phyloP scores from a whole-genome alignment of 129 eudicot species.

The Helianthus annuus region DNA sequence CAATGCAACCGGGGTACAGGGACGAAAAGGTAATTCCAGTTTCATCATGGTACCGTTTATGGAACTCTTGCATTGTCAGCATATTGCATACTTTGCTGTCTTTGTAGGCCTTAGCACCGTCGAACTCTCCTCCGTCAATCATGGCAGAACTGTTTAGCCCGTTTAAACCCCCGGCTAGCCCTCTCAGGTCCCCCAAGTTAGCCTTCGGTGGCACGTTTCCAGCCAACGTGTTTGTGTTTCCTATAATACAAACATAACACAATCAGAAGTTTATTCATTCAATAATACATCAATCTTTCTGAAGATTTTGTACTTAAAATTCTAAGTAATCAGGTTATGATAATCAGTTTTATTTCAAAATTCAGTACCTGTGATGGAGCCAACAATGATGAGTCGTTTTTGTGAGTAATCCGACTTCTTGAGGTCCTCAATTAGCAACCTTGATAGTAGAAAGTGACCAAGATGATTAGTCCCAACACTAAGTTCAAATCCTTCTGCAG shows the following conservation, averaged over 20 bases:
- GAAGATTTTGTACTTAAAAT: background rate
- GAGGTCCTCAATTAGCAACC: conserved; percentile 75
- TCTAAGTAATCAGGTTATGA: background rate
- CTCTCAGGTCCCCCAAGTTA: conserved; percentile 85
- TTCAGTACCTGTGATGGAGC: conserved; percentile 84
- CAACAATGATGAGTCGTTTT: conserved; percentile 83
- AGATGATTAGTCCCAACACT: conserved; percentile 96
- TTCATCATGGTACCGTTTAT: conserved; percentile 78
- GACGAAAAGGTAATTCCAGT: conserved; percentile 76
- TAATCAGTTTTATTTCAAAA: background rate
- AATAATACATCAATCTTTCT: background rate
- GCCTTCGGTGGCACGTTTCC: conserved; percentile 99
- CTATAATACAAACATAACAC: conserved; percentile 33
- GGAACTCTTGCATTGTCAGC: conserved; percentile 99
- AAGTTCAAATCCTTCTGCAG: conserved; percentile 92
- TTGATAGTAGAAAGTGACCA: conserved; percentile 80
- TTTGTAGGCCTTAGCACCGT: conserved; percentile 95
- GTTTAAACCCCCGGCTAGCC: conserved; percentile 76
- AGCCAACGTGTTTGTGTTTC: conserved; percentile 93
- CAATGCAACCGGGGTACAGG: conserved; percentile 88
- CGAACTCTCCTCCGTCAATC: conserved; percentile 96
- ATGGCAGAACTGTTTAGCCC: conserved; percentile 75
- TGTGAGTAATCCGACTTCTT: conserved; percentile 68
- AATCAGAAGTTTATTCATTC: background rate
- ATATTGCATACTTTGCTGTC: conserved; percentile 99